Evolutionary conservation across 495 filamentous ascomycete genomes (phyloP).

Genomic region (Extremus antarcticus): DNA sequence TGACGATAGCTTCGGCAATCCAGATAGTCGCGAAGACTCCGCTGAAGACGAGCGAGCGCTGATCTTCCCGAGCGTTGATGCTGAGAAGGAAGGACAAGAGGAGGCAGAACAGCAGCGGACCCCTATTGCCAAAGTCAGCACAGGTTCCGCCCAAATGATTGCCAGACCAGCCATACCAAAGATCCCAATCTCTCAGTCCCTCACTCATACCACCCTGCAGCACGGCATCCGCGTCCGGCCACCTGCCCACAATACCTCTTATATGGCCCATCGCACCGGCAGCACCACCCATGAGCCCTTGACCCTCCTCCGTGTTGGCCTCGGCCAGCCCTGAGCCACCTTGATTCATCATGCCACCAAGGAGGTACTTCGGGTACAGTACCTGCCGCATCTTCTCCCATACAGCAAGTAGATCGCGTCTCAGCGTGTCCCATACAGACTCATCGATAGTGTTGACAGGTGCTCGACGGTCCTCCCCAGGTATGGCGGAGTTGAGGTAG

Average conservation of each 20-base stretch:
- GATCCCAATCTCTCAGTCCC: constrained; percentile 88
- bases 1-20: constrained; percentile 94
- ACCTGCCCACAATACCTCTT: constrained; percentile 53
- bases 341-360: constrained; percentile 56
- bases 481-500: constrained; percentile 79
- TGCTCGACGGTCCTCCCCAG: constrained; percentile 89
- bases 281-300: constrained; percentile 49
- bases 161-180: constrained; percentile 50
- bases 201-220: constrained; percentile 73
- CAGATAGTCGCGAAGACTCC: constrained; percentile 94
- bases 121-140: constrained; percentile 39
- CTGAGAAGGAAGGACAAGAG: constrained; percentile 77
- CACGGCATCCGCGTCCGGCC: constrained; percentile 61
- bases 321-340: constrained; percentile 62
- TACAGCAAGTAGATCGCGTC: constrained; percentile 79
- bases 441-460: constrained; percentile 93
- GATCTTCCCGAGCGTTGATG: constrained; percentile 57
- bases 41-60: constrained; percentile 81
- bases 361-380: constrained; percentile 90
- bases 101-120: constrained; percentile 85
- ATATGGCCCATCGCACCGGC: constrained; percentile 22
- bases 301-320: constrained; percentile 52
- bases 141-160: neutral
- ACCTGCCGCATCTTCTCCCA: constrained; percentile 98
- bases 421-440: constrained; percentile 87